Percentiles rank a stretch among this genome's conserved stretches.
These are phyloP conservation scores for Aureobasidium musti DNA, from an alignment of 2,329 filamentous ascomycete species.

Conservation along the genomic window DNA sequence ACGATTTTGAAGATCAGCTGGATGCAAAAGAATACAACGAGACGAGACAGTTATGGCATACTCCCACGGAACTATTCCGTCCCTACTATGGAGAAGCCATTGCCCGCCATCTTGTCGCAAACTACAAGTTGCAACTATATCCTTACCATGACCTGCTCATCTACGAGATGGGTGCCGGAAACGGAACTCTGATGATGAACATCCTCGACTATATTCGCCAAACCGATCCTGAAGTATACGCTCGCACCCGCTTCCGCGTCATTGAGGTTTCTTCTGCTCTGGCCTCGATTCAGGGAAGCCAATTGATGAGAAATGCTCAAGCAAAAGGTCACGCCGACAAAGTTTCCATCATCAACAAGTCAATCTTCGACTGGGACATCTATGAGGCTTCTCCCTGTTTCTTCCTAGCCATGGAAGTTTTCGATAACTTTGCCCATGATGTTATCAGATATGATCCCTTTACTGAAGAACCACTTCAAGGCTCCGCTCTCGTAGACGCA, in stretches of 20 bases:
- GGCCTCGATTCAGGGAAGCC: constrained; percentile 72
- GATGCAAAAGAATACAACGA: constrained; percentile 72
- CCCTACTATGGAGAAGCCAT: constrained; percentile 97
- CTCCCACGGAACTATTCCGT: constrained; percentile 93
- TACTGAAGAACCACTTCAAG: constrained; percentile 82
- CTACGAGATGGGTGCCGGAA: constrained; percentile 98
- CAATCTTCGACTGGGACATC: constrained; percentile 89
- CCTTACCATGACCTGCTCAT: constrained; percentile 97
- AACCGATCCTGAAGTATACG: constrained; percentile 86
- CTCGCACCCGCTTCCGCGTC: constrained; percentile 88
- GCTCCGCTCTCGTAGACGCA: constrained; percentile 80
- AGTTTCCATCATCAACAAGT: constrained; percentile 92
- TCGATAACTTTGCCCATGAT: constrained; percentile 98
- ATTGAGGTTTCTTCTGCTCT: constrained; percentile 91
- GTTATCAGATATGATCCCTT: constrained; percentile 82
- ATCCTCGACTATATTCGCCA: constrained; percentile 95
- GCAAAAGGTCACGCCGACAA: constrained; percentile 76
- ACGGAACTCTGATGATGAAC: constrained; percentile 97
- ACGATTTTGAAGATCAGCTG: constrained; percentile 83
- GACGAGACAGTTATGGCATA: constrained; percentile 94
- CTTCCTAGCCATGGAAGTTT: constrained; percentile 96
- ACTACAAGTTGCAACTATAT: constrained; percentile 92
- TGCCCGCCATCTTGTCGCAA: constrained; percentile 90
- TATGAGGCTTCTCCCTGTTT: constrained; percentile 93
- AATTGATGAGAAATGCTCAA: constrained; percentile 66